Conservation (phyloP, 495 filamentous ascomycete genomes). For the Neurospora discreta region DNA sequence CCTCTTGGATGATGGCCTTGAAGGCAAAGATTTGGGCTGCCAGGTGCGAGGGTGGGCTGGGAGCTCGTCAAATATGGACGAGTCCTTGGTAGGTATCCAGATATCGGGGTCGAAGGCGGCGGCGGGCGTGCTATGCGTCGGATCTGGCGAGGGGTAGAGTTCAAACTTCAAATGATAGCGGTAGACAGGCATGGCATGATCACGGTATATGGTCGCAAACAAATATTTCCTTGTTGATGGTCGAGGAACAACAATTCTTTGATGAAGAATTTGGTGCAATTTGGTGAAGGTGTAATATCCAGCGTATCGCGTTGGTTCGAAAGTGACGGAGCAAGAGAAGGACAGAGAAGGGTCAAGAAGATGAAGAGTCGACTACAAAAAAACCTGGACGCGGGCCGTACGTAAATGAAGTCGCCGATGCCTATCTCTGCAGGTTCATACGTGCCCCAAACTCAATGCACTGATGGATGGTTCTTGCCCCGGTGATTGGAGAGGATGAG, state of each 20-base stretch:
- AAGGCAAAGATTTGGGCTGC: not conserved
- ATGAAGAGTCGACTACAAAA: not conserved
- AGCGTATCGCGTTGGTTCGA: not conserved
- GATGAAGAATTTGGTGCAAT: not conserved
- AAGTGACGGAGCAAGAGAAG: not conserved
- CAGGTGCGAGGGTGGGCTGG: slow-evolving; percentile 27
- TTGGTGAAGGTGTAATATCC: not conserved
- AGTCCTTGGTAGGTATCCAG: slow-evolving; percentile 27
- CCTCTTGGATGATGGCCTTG: not conserved
- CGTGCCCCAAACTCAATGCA: not conserved
- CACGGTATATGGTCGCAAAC: not conserved
- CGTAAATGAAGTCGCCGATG: not conserved
- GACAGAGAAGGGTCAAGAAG: not conserved
- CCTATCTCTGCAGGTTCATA: not conserved
- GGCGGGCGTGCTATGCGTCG: slow-evolving; percentile 7
- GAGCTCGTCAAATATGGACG: slow-evolving; percentile 35
- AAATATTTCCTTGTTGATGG: not conserved
- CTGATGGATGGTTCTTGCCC: not conserved
- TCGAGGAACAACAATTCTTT: not conserved
- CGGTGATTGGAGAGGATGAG: not conserved
- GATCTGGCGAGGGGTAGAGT: slow-evolving; percentile 49
- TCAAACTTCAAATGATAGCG: slow-evolving; percentile 89
- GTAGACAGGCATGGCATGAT: slow-evolving; percentile 58
- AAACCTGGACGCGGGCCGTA: not conserved
- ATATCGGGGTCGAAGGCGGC: slow-evolving; percentile 10